Conservation (phyloP, 257 asterid species). For the Primulina eburnea region DNA sequence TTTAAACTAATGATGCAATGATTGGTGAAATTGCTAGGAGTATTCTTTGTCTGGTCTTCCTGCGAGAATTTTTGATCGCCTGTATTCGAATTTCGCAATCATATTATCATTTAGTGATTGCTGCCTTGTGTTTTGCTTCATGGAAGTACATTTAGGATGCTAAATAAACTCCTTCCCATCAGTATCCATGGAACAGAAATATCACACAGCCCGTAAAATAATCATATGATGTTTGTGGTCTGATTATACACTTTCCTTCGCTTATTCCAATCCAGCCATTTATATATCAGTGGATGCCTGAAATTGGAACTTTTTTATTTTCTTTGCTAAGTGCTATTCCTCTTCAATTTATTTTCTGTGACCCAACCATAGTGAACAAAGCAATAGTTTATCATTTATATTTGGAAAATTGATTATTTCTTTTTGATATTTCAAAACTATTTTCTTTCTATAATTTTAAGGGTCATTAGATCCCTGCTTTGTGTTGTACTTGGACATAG, state of each 20-base stretch:
- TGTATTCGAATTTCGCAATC: not conserved
- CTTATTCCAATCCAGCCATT: not conserved
- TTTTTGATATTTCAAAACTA: not conserved
- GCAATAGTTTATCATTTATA: not conserved
- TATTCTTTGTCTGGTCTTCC: not conserved
- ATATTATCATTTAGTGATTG: too few species aligned
- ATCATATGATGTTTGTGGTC: too few species aligned
- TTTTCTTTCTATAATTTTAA: too few species aligned
- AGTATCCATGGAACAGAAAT: too few species aligned
- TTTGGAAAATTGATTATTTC: not conserved
- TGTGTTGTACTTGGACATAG: not conserved
- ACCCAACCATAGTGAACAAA: not conserved
- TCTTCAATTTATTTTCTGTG: not conserved
- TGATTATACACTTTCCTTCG: not conserved
- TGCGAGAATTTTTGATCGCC: not conserved
- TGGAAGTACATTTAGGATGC: not conserved
- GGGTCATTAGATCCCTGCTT: not conserved
- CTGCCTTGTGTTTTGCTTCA: not conserved
- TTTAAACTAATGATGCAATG: not conserved
- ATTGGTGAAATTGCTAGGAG: not conserved
- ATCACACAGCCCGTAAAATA: too few species aligned
- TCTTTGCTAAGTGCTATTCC: not conserved
- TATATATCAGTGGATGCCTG: too few species aligned
- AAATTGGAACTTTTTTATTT: too few species aligned
- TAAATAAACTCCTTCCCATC: too few species aligned